A percentile compares a stretch with the other conserved stretches of the same genome.
These are phyloP conservation scores for Kitagawia praeruptora DNA, from an alignment of 129 eudicot genomes.

Conservation along the genomic window DNA sequence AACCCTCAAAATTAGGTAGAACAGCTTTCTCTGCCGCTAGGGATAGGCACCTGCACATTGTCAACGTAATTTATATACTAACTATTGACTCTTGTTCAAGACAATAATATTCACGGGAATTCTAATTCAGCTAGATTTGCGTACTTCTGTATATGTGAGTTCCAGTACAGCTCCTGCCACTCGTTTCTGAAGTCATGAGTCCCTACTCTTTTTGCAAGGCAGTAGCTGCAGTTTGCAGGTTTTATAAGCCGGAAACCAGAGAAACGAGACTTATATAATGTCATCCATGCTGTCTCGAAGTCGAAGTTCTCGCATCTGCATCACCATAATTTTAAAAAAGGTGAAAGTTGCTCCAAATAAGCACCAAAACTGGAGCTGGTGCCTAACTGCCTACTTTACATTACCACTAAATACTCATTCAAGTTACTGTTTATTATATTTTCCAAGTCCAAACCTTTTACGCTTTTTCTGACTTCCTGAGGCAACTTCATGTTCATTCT, in stretches of 20 bases:
- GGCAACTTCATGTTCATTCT: conserved; percentile 12
- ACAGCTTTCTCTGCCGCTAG: conserved; percentile 56
- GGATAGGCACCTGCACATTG: conserved; percentile 59
- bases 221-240: neutral
- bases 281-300: conserved; percentile 53
- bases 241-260: conserved; percentile 17
- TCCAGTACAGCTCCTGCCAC: conserved; percentile 85
- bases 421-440: neutral
- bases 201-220: conserved; percentile 5
- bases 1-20: conserved; percentile 50
- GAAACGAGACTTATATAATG: conserved; percentile 48
- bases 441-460: conserved; percentile 31
- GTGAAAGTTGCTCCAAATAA: conserved; percentile 1
- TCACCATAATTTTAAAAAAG: neutral
- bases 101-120: neutral
- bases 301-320: conserved; percentile 55
- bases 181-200: conserved; percentile 20
- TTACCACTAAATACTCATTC: neutral
- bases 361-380: neutral
- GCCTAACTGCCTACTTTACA: neutral
- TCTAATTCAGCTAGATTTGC: conserved; percentile 16
- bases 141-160: conserved; percentile 76
- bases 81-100: neutral
- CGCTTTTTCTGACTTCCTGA: conserved; percentile 29
- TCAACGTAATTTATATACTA: neutral